A percentile compares a stretch with the other conserved stretches of the same genome.
Conservation (phyloP, 306 rosid genomes). For the Dalbergia cultrata region DNA sequence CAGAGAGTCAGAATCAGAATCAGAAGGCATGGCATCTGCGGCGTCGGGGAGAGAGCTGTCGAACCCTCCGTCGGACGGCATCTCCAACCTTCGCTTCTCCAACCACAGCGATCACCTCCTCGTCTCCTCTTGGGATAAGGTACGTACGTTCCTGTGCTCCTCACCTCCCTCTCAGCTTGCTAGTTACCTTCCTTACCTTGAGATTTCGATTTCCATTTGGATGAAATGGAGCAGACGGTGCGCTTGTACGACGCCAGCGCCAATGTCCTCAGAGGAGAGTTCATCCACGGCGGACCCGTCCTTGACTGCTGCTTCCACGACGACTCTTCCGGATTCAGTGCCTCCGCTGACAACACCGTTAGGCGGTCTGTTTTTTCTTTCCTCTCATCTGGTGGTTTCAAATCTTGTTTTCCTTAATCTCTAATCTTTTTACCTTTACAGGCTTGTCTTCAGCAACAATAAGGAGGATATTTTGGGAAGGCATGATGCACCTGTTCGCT, state of each 20-base stretch:
- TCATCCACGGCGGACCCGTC: constrained; percentile 80
- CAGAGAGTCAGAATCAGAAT: too few species aligned
- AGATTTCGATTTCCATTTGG: neutral
- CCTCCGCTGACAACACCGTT: constrained; percentile 81
- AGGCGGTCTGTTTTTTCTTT: constrained; percentile 70
- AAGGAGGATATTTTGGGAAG: constrained; percentile 89
- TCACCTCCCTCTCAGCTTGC: neutral
- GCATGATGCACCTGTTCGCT: constrained; percentile 94
- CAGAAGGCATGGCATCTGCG: constrained; percentile 53
- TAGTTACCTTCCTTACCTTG: too few species aligned
- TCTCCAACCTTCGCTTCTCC: constrained; percentile 92
- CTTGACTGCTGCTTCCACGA: constrained; percentile 98
- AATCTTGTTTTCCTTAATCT: too few species aligned
- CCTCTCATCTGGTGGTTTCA: too few species aligned
- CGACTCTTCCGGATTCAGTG: constrained; percentile 92
- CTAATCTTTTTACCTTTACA: too few species aligned
- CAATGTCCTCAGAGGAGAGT: constrained; percentile 83
- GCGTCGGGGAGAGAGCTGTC: constrained; percentile 81
- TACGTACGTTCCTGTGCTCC: constrained; percentile 46
- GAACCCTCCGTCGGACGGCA: constrained; percentile 87
- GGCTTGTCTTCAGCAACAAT: constrained; percentile 38
- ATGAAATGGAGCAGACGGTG: constrained; percentile 57
- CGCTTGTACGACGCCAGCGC: constrained; percentile 92
- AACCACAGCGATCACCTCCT: constrained; percentile 87
- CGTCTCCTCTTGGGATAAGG: constrained; percentile 99